Percentiles rank a stretch among this genome's conserved stretches.
phyloP scores from a whole-genome alignment of 768 basidiomycete genomes.

The Russula vinacea region DNA sequence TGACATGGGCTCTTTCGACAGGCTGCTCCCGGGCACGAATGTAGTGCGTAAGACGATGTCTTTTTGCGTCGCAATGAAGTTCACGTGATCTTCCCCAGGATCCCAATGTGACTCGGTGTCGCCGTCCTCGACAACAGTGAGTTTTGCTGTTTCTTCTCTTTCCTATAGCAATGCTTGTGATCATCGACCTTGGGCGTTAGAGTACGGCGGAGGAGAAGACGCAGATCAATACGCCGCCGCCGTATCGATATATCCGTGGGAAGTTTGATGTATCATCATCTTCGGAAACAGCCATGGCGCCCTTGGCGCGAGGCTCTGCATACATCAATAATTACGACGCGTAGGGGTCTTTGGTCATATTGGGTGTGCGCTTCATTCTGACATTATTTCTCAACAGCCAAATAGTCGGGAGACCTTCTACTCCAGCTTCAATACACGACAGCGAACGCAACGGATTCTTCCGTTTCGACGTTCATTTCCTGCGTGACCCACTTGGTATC shows the following conservation, averaged over 20 bases:
- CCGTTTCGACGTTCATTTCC: background rate
- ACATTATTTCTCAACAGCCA: background rate
- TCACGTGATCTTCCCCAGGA: background rate
- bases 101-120: background rate
- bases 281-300: background rate
- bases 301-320: background rate
- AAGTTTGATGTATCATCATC: background rate
- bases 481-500: background rate
- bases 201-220: background rate
- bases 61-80: too few species aligned
- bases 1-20: background rate
- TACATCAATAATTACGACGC: background rate
- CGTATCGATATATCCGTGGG: slow-evolving; percentile 5
- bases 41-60: background rate
- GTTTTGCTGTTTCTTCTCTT: too few species aligned
- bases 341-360: background rate
- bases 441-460: slow-evolving; percentile 6
- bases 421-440: background rate
- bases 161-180: background rate
- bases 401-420: background rate
- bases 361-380: background rate
- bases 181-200: background rate
- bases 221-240: background rate
- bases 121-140: too few species aligned
- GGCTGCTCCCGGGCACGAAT: background rate